Evolutionary conservation across 148 eudicot species (phyloP), one percentile per base, ranked within the genome.

Genomic region (Suaeda aralocaspica): DNA sequence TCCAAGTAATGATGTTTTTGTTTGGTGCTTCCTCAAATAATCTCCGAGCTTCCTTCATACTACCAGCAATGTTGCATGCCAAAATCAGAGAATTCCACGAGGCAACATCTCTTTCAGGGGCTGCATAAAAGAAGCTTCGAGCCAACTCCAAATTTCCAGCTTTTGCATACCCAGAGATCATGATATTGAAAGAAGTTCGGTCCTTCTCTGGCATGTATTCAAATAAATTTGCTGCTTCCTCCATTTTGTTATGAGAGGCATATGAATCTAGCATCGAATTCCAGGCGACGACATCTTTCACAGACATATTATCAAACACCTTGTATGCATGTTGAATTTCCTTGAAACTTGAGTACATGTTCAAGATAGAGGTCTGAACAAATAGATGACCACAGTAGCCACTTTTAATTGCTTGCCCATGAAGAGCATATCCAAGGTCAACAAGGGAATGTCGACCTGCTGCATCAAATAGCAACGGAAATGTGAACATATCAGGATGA

Each of bases 161-260:
- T 73, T 77, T 83, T 2, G 81, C 85, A 71, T 79, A 85, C 51
- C 82, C 92, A 41, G 81, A 77, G 22, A 87, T 79, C 87, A 87
- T 82, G 68, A 69, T 75, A 21, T 75, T 75, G 5, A 36, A 75
- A 8, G 73, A 51, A 48, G 48, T 63, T 26, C 51, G 69, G n/a
- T 69, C 78, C 28, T 60, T 74, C n/a, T 79, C 77, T 0, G 84
- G 76, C 44, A 64, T 72, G 8, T 76, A 67, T 49, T 81, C 83
- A 33, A 78, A 70, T 15, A 72, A 67, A 55, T 72, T 60, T 5
- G 57, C 63, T 19, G 72, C 76, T 61, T 67, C 68, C 14, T 84
- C 80, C 63, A 73, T 81, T 29, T 46, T 5, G 74, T 79, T 36
- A 60, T 73, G 15, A 59, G 76, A 56, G 80, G 77, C 36, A 73